phyloP scores from a whole-genome alignment of 2,329 filamentous ascomycete species.

The Lecanicillium sp. region DNA sequence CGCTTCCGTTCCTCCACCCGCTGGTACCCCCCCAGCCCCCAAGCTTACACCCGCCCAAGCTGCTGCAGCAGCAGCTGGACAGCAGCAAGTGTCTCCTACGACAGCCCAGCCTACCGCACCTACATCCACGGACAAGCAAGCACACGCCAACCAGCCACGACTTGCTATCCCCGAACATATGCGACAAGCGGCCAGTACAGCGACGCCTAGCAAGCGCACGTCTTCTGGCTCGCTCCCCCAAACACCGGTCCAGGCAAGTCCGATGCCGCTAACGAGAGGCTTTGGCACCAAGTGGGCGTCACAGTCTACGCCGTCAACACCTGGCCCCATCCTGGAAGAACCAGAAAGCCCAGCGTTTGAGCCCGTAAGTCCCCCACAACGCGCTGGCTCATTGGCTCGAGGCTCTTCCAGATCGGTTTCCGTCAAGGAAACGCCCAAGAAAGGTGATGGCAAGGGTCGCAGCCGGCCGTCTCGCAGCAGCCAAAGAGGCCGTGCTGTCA shows the following conservation, averaged over 20 bases:
- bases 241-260: conserved; percentile 24
- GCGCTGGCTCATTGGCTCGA: conserved; percentile 27
- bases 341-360: conserved; percentile 47
- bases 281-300: conserved; percentile 52
- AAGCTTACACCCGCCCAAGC: conserved; percentile 22
- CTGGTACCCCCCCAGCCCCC: conserved; percentile 13
- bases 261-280: conserved; percentile 21
- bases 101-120: conserved; percentile 16
- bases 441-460: conserved; percentile 14
- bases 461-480: conserved; percentile 27
- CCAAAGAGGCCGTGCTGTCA: conserved; percentile 25
- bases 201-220: conserved; percentile 20
- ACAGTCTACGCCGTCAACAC: conserved; percentile 50
- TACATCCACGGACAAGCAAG: conserved; percentile 18
- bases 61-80: conserved; percentile 16
- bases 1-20: conserved; percentile 21
- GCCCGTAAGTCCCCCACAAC: conserved; percentile 47
- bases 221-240: conserved; percentile 23
- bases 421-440: conserved; percentile 12
- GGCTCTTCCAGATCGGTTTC: conserved; percentile 17
- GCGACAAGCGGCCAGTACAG: conserved; percentile 27
- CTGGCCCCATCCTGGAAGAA: conserved; percentile 28
- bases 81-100: conserved; percentile 15
- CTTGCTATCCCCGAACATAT: conserved; percentile 33
- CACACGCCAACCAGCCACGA: conserved; percentile 24